These are phyloP conservation scores for Stachybotrys chartarum DNA, from an alignment of 2,329 filamentous ascomycete species.

Conservation along the genomic window DNA sequence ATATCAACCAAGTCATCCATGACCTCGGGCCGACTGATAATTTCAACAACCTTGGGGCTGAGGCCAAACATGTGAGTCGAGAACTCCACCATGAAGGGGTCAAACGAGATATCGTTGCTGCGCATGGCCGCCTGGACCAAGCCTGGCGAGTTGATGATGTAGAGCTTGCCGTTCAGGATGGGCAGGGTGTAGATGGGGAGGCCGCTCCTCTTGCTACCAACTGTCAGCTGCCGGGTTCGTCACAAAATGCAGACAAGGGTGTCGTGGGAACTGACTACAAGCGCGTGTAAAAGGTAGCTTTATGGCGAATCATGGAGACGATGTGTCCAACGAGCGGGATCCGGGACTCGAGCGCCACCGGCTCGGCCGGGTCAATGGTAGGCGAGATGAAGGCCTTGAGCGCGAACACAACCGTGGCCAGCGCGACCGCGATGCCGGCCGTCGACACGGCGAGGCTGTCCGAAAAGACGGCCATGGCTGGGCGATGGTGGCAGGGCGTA, in stretches of 20 bases:
- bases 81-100: constrained; percentile 28
- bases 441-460: not conserved
- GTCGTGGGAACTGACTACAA: constrained; percentile 3
- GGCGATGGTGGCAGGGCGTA: not conserved
- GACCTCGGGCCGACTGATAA: not conserved
- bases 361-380: constrained; percentile 5
- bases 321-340: constrained; percentile 10
- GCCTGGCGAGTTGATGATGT: constrained; percentile 31
- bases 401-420: not conserved
- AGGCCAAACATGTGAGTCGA: constrained; percentile 6
- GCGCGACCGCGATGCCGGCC: not conserved
- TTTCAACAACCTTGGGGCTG: not conserved
- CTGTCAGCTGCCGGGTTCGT: not conserved
- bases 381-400: constrained; percentile 2
- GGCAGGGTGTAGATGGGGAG: constrained; percentile 34
- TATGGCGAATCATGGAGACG: constrained; percentile 7
- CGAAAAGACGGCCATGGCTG: not conserved
- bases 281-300: constrained; percentile 6
- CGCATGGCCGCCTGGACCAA: constrained; percentile 30
- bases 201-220: constrained; percentile 9
- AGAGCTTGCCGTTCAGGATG: constrained; percentile 34
- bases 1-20: constrained; percentile 2
- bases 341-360: constrained; percentile 6
- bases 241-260: no score
- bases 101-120: constrained; percentile 32